These are phyloP conservation scores for Epichloe sylvatica DNA, from an alignment of 2,329 filamentous ascomycete genomes.

Conservation along the genomic window DNA sequence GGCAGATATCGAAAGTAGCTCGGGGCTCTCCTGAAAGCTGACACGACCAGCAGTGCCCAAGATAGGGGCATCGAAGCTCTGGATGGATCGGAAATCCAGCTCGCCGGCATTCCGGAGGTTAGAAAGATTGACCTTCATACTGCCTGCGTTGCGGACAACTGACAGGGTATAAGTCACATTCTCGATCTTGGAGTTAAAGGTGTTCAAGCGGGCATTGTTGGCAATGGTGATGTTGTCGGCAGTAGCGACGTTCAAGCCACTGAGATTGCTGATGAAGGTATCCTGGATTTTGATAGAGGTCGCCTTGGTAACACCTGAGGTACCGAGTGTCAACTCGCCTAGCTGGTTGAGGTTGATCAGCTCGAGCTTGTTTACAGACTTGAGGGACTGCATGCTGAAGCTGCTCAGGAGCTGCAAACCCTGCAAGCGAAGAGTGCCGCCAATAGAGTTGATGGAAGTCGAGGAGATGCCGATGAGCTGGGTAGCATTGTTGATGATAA, in stretches of 20 bases:
- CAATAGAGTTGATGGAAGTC: constrained; percentile 48
- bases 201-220: constrained; percentile 74
- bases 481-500: constrained; percentile 47
- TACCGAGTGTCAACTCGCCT: constrained; percentile 35
- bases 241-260: constrained; percentile 66
- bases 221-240: constrained; percentile 65
- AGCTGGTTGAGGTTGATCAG: constrained; percentile 58
- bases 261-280: constrained; percentile 65
- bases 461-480: constrained; percentile 49
- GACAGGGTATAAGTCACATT: constrained; percentile 59
- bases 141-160: constrained; percentile 67
- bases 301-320: constrained; percentile 49
- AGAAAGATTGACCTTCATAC: constrained; percentile 58
- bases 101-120: constrained; percentile 50
- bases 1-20: constrained; percentile 54
- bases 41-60: constrained; percentile 57
- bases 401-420: constrained; percentile 54
- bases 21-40: constrained; percentile 66
- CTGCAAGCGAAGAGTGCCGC: constrained; percentile 54
- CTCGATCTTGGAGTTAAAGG: constrained; percentile 62
- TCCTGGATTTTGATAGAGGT: constrained; percentile 63
- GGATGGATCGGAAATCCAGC: constrained; percentile 57
- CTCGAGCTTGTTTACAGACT: constrained; percentile 49
- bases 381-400: constrained; percentile 53
- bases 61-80: constrained; percentile 56